Evolutionary conservation across 129 eudicot species (phyloP).

Genomic region (Artemisia annua): DNA sequence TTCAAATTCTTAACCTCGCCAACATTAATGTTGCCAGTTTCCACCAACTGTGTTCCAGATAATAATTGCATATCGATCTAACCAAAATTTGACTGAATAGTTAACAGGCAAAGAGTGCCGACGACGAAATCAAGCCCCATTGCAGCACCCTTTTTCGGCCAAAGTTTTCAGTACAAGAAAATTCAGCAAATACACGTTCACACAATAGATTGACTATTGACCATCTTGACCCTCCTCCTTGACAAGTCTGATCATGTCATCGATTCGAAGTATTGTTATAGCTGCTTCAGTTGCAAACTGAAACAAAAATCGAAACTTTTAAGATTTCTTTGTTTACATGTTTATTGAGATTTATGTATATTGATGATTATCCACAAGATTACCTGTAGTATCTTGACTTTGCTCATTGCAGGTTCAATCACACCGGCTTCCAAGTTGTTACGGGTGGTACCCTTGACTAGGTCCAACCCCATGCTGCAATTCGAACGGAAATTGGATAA

Average conservation of each 20-base stretch:
- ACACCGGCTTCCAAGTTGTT: constrained; percentile 98
- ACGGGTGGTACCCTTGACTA: constrained; percentile 75
- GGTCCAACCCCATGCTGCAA: constrained; percentile 91
- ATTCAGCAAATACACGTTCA: no score
- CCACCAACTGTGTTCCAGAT: no score
- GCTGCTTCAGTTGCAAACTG: constrained; percentile 99
- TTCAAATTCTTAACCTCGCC: no score
- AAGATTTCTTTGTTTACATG: no score
- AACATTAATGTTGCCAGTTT: no score
- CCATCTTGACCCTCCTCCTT: constrained; percentile 92
- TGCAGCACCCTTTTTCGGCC: no score
- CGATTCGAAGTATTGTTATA: constrained; percentile 90
- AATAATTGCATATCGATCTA: no score
- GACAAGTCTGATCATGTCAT: constrained; percentile 84
- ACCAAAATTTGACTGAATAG: no score
- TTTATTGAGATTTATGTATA: neutral
- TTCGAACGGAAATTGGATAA: neutral
- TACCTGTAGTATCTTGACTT: constrained; percentile 95
- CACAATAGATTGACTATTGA: constrained; percentile 14
- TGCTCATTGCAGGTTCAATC: constrained; percentile 99
- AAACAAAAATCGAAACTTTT: neutral
- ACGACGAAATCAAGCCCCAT: no score
- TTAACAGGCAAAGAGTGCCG: no score
- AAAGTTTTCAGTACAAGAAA: no score
- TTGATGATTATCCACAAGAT: neutral